A percentile compares a stretch with the other conserved stretches of the same genome.
Conservation (phyloP, 345 rosid species). For the Hypericum perforatum region DNA sequence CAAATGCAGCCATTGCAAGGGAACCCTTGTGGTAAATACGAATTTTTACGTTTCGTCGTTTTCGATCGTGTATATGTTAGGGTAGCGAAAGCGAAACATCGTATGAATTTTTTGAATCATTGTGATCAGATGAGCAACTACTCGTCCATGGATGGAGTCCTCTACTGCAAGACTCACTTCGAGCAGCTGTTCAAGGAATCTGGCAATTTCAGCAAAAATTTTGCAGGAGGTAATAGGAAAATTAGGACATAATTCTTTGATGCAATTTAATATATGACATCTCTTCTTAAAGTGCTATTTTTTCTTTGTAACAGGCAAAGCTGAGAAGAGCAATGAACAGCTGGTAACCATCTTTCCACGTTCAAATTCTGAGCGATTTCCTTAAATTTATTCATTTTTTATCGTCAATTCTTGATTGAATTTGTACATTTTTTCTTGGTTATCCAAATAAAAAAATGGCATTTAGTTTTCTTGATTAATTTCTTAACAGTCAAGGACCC, state of each 20-base stretch:
- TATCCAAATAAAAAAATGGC: too few relatives aligned
- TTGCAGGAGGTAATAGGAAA: neutral
- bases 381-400: too few relatives aligned
- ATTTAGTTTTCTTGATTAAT: too few relatives aligned
- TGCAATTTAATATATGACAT: too few relatives aligned
- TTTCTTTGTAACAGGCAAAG: too few relatives aligned
- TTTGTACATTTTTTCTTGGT: too few relatives aligned
- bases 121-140: slow-evolving; percentile 47
- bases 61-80: neutral
- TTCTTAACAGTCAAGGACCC: slow-evolving; percentile 25
- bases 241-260: too few relatives aligned
- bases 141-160: slow-evolving; percentile 57
- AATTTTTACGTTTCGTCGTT: neutral
- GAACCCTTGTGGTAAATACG: slow-evolving; percentile 48
- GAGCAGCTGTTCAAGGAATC: slow-evolving; percentile 74
- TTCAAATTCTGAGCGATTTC: too few relatives aligned
- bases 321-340: too few relatives aligned
- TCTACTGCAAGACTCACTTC: slow-evolving; percentile 82
- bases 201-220: slow-evolving; percentile 42
- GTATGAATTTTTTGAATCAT: neutral
- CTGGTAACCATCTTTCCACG: too few relatives aligned
- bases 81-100: neutral
- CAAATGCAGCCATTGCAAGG: slow-evolving; percentile 84
- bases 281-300: too few relatives aligned
- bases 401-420: too few relatives aligned